Evolutionary conservation across 2,329 filamentous ascomycete species (phyloP).

Genomic region (Furcasterigmium sp.): DNA sequence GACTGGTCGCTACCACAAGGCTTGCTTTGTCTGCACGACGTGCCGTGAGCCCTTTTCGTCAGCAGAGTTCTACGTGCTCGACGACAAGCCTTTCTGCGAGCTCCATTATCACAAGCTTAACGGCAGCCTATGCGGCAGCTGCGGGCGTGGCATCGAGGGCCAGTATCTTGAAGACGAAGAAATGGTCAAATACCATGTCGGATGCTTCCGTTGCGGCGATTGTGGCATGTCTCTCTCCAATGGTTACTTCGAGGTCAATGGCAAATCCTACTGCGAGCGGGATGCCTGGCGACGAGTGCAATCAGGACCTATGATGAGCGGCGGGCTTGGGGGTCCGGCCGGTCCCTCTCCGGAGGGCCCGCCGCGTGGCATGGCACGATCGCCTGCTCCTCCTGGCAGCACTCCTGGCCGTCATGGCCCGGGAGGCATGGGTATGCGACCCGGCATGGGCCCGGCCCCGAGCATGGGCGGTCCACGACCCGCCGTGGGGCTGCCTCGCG

Average conservation of each 20-base stretch:
- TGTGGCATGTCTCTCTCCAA: conserved; percentile 70
- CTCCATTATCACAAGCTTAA: conserved; percentile 91
- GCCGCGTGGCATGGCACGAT: conserved; percentile 9
- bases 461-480: conserved; percentile 10
- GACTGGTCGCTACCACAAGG: conserved; percentile 90
- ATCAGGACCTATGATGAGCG: conserved; percentile 20
- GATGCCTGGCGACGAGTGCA: conserved; percentile 64
- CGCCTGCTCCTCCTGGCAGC: conserved; percentile 9
- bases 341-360: conserved; percentile 7
- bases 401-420: conserved; percentile 6
- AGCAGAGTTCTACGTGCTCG: conserved; percentile 85
- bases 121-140: conserved; percentile 75
- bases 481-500: conserved; percentile 10
- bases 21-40: conserved; percentile 86
- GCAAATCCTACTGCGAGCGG: conserved; percentile 76
- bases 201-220: conserved; percentile 79
- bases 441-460: conserved; percentile 8
- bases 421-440: neutral
- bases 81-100: conserved; percentile 85
- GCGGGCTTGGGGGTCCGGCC: conserved; percentile 8
- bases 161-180: conserved; percentile 83
- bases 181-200: conserved; percentile 75
- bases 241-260: conserved; percentile 87
- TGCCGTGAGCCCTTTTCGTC: conserved; percentile 79
- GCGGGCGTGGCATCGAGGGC: conserved; percentile 83